Base-by-base conservation (phyloP, 192 early-diverging fungal species). In the Pilaira anomala region DNA sequence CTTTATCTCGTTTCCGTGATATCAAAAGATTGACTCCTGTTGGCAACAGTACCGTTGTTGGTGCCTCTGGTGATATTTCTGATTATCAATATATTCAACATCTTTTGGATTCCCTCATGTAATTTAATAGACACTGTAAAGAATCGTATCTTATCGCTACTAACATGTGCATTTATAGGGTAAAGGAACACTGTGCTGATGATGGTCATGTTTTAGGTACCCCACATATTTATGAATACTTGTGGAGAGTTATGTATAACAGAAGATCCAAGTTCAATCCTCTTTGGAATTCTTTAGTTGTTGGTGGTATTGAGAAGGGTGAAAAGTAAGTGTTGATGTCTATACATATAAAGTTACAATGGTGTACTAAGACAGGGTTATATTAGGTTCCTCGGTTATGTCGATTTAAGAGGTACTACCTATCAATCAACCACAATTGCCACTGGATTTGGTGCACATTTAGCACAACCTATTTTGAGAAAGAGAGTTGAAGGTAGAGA, bases 41-140 rank as follows among this genome's bases (percentile, higher is more conserved):
- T 9, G 92, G 94, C 46, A 82, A 93, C 42, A 78, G 77, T 58
- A 97, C 97, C n/a, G 70, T 96, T 42, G 68, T 98, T 46, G 97
- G 93, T 21, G 91, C 86, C 19, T 90, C 90, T 24, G 97, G 97
- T 24, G 97, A 98, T 73, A 86, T 96, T 19, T 91, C 89, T 24
- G 97, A 98, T 76, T 93, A 89, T 68, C 95, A 98, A 83, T 85
- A 95, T 74, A 85, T 93, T 65, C 75, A 91, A 68, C 90, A 96
- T 69, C 73, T 91, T 51, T 74, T 98, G 59, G 87, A 93, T 53
- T 78, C 86, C 51, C 63, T 91, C 55, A 83, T 89, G 87, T 88
- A 80, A 75, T 67, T 21, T 51, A 33, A 42, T 2, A 30, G n/a
- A 66, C 0, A 24, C 3, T 7, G 22, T 13, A 3, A 30, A 25